Conservation (phyloP, 768 basidiomycete genomes). For the Leucocoprinus sp. region DNA sequence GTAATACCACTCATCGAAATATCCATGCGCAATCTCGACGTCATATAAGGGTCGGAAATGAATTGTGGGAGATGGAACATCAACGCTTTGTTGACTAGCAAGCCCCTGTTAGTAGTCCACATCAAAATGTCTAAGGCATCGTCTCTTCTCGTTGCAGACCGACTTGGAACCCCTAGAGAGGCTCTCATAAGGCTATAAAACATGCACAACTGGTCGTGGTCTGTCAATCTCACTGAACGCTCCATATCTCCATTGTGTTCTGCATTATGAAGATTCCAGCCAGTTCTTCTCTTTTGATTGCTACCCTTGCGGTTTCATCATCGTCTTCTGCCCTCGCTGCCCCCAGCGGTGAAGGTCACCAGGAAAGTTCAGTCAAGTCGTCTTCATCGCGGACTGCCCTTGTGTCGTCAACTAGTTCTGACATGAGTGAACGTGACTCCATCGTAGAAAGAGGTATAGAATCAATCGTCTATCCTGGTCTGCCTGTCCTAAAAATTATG, state of each 20-base stretch:
- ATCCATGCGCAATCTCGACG: constrained; percentile 21
- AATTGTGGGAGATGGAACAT: constrained; percentile 55
- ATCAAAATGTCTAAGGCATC: background rate
- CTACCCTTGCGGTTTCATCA: constrained; percentile 41
- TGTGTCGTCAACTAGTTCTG: background rate
- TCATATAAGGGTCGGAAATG: constrained; percentile 15
- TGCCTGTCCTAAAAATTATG: background rate
- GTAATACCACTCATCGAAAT: constrained; percentile 20
- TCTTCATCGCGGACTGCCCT: background rate
- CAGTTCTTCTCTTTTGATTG: constrained; percentile 39
- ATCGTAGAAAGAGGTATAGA: background rate
- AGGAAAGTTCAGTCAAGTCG: background rate
- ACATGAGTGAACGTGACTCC: background rate
- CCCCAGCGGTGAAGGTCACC: constrained; percentile 25
- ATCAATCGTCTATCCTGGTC: background rate
- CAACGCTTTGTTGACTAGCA: constrained; percentile 10
- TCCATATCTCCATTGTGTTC: constrained; percentile 2
- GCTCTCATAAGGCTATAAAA: constrained; percentile 11
- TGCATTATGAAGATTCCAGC: constrained; percentile 35
- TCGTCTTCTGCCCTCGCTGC: constrained; percentile 40
- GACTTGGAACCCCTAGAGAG: background rate
- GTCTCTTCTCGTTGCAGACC: background rate
- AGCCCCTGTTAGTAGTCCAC: background rate
- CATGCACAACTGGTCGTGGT: background rate
- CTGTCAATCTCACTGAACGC: background rate